Percentiles rank a stretch among this genome's conserved stretches.
Conservation (phyloP, 352 stramenopile genomes). For the Globisporangium cylindrosporum region DNA sequence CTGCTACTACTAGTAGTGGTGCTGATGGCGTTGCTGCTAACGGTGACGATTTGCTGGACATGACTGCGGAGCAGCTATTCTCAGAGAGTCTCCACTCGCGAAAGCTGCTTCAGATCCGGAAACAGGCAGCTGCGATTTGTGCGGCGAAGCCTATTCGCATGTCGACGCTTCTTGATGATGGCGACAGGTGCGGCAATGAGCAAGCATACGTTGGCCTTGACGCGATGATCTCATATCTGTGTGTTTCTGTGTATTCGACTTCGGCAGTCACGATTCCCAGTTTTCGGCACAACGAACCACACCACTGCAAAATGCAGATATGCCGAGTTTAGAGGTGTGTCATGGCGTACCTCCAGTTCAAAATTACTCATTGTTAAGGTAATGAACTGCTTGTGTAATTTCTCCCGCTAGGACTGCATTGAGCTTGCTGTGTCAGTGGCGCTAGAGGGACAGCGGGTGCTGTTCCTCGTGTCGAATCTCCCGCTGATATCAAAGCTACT, state of each 20-base stretch:
- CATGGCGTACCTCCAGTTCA: background rate
- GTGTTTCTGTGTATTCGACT: background rate
- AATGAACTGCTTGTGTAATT: background rate
- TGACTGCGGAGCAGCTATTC: constrained; percentile 50
- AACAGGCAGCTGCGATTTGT: constrained; percentile 34
- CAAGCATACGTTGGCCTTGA: background rate
- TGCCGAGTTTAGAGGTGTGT: constrained; percentile 5
- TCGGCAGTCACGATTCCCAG: background rate
- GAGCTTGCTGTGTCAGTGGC: constrained; percentile 20
- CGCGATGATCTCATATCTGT: background rate
- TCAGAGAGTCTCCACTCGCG: constrained; percentile 44
- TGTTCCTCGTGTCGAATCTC: constrained; percentile 19
- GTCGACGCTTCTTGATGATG: constrained; percentile 22
- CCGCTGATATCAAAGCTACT: constrained; percentile 16
- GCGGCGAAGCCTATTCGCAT: constrained; percentile 33
- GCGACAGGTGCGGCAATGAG: background rate
- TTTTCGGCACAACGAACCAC: background rate
- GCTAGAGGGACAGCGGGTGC: constrained; percentile 11
- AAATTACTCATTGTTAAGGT: background rate
- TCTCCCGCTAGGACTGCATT: constrained; percentile 6
- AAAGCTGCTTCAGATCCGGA: constrained; percentile 18
- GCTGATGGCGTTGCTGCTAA: background rate
- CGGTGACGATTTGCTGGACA: constrained; percentile 3
- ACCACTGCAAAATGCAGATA: background rate
- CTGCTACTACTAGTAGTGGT: background rate